Conservation (phyloP, 768 basidiomycete species). For the Mycena alexandri region DNA sequence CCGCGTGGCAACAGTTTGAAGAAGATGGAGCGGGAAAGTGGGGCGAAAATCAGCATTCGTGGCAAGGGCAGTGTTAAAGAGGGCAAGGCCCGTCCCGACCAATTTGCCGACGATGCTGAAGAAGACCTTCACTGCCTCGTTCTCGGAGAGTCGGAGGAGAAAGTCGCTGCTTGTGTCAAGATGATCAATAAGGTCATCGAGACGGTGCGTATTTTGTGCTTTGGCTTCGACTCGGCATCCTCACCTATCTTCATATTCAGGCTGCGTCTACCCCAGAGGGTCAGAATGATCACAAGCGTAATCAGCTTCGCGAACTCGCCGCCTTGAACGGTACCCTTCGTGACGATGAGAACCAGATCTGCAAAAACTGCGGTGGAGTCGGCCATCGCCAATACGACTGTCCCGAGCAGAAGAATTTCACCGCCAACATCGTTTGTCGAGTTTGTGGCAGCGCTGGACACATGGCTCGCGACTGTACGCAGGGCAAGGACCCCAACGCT, state of each 20-base stretch:
- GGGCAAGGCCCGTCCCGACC: constrained; percentile 95
- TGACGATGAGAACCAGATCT: constrained; percentile 99
- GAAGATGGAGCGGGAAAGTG: constrained; percentile 98
- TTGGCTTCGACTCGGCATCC: constrained; percentile 8
- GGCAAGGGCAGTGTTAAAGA: constrained; percentile 99
- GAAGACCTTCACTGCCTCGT: constrained; percentile 99
- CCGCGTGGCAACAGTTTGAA: constrained; percentile 99
- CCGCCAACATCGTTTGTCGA: constrained; percentile 99
- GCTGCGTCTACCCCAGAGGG: constrained; percentile 99
- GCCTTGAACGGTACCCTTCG: constrained; percentile 98
- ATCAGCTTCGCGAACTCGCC: constrained; percentile 97
- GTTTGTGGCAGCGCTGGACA: constrained; percentile 98
- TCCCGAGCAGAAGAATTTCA: constrained; percentile 97
- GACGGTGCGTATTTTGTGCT: constrained; percentile 71
- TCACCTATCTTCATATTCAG: constrained; percentile 54
- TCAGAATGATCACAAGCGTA: constrained; percentile 99
- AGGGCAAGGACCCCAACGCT: constrained; percentile 90
- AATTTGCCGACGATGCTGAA: constrained; percentile 95
- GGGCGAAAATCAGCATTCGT: constrained; percentile 98
- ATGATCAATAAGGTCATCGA: constrained; percentile 99
- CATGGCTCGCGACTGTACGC: constrained; percentile 98
- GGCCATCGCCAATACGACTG: constrained; percentile 99
- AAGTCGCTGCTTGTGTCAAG: constrained; percentile 90
- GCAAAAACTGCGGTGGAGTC: constrained; percentile 95
- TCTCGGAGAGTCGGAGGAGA: constrained; percentile 91